Percentiles rank a stretch among this genome's conserved stretches.
Conservation (phyloP, 2,329 filamentous ascomycete genomes). For the Colletotrichum acutatum region DNA sequence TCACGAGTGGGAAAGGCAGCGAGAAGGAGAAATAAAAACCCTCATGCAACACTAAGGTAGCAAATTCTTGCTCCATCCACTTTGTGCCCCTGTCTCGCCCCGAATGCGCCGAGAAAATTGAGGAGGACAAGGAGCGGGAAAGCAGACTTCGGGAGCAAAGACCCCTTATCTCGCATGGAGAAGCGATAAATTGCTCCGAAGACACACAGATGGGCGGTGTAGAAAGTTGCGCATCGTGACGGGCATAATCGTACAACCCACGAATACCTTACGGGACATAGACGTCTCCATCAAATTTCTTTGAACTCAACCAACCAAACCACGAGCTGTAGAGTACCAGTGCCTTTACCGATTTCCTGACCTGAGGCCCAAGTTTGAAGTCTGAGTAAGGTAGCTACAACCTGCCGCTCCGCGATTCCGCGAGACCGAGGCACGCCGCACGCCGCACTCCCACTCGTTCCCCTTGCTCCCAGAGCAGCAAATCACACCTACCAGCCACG, state of each 20-base stretch:
- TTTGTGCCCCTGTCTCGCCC: not conserved
- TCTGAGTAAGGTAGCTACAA: too few relatives aligned
- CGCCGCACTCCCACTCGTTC: not conserved
- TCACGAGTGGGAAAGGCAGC: not conserved
- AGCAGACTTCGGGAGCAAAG: not conserved
- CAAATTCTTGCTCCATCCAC: constrained; percentile 2
- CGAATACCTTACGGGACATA: not conserved
- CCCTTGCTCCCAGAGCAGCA: not conserved
- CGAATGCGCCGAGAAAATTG: not conserved
- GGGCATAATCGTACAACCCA: not conserved
- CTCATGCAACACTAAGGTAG: not conserved
- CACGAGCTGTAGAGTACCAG: not conserved
- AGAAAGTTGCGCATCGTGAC: constrained; percentile 1
- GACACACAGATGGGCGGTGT: constrained; percentile 5
- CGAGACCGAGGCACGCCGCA: not conserved
- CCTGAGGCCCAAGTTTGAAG: too few relatives aligned
- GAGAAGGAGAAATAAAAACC: not conserved
- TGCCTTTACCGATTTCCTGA: too few relatives aligned
- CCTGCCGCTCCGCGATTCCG: too few relatives aligned
- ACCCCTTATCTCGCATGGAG: constrained; percentile 8
- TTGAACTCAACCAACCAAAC: not conserved
- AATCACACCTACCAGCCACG: not conserved
- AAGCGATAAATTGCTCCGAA: constrained; percentile 9
- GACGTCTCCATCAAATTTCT: not conserved
- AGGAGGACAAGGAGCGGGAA: not conserved